These are phyloP conservation scores for Mycena polygramma DNA, from an alignment of 768 basidiomycete species.

Conservation along the genomic window DNA sequence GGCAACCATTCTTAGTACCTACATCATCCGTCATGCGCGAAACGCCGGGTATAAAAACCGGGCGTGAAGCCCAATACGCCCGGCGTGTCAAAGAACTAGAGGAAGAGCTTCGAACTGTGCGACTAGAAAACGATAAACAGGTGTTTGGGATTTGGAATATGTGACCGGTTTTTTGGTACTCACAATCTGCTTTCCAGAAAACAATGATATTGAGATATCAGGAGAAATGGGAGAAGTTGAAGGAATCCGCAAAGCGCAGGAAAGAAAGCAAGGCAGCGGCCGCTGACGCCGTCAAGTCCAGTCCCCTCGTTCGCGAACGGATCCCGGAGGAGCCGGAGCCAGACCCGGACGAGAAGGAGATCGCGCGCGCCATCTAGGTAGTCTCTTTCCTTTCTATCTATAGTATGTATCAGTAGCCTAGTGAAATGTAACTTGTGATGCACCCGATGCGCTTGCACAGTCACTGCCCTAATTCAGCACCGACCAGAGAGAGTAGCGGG, in stretches of 20 bases:
- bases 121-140: conserved; percentile 86
- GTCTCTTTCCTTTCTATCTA: conserved; percentile 15
- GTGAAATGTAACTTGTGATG: conserved; percentile 12
- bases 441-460: conserved; percentile 15
- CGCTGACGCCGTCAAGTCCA: conserved; percentile 44
- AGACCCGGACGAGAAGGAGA: conserved; percentile 52
- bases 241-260: conserved; percentile 89
- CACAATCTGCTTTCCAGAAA: conserved; percentile 63
- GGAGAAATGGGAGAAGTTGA: conserved; percentile 91
- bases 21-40: conserved; percentile 35
- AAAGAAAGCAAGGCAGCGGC: conserved; percentile 78
- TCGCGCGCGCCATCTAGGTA: conserved; percentile 26
- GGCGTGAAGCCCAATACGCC: conserved; percentile 57
- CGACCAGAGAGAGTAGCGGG: conserved; percentile 19
- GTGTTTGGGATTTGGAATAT: conserved; percentile 49
- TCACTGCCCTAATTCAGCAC: conserved; percentile 5
- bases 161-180: conserved; percentile 9
- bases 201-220: conserved; percentile 85
- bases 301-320: conserved; percentile 66
- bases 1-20: conserved; percentile 56
- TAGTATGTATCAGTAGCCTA: conserved; percentile 28
- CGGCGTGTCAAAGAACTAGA: conserved; percentile 85
- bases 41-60: conserved; percentile 37
- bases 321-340: conserved; percentile 81
- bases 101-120: conserved; percentile 75